Evolutionary conservation across 495 filamentous ascomycete species (phyloP).

Genomic region (Penicillium daleae): DNA sequence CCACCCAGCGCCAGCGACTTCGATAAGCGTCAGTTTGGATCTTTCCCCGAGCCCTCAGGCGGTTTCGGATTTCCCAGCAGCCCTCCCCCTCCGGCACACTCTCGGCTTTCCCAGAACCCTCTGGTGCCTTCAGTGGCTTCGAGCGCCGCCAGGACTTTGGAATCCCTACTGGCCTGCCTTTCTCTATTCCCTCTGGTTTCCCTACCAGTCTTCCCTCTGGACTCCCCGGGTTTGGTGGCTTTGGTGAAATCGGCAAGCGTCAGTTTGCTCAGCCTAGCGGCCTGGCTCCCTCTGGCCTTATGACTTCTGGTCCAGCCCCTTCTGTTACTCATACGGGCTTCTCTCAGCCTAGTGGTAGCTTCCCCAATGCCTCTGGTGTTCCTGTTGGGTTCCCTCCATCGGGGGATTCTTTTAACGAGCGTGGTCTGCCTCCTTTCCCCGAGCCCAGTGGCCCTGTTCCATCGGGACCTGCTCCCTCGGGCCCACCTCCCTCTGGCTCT

Average conservation of each 20-base stretch:
- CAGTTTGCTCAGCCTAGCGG: slow-evolving; percentile 1
- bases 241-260: slow-evolving; percentile 2
- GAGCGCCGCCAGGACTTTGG: not conserved
- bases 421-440: slow-evolving; percentile 3
- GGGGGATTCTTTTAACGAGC: not conserved
- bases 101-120: not conserved
- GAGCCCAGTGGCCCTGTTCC: slow-evolving; percentile 8
- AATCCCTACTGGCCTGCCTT: not conserved
- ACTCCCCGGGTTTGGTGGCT: not conserved
- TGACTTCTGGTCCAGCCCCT: slow-evolving; percentile 9
- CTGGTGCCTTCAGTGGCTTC: not conserved
- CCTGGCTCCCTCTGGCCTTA: slow-evolving; percentile 4
- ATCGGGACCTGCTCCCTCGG: not conserved
- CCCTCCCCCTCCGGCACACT: not conserved
- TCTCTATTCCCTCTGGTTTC: slow-evolving; percentile 12
- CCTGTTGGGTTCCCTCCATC: not conserved
- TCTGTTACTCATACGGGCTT: not conserved
- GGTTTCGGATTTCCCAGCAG: not conserved
- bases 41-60: slow-evolving; percentile 2
- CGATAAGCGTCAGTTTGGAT: slow-evolving; percentile 6
- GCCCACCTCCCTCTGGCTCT: not conserved
- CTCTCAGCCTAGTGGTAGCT: slow-evolving; percentile 10
- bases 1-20: not conserved
- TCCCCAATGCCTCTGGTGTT: slow-evolving; percentile 7
- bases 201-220: slow-evolving; percentile 5